These are phyloP conservation scores for Fusarium piperis DNA, from an alignment of 2,329 filamentous ascomycete species.

Conservation along the genomic window DNA sequence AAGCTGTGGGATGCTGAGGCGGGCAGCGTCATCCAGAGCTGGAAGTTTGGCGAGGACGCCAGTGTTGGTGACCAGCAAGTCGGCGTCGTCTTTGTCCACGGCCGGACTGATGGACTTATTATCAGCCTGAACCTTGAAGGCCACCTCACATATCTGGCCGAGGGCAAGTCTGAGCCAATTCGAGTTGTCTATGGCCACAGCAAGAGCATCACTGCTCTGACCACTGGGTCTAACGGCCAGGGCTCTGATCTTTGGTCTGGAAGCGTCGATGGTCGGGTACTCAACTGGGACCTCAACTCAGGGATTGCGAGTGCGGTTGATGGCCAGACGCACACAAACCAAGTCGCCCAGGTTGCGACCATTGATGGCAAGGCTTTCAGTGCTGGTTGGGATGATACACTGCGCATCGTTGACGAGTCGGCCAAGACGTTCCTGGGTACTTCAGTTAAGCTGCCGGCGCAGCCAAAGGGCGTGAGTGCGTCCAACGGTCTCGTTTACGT, in stretches of 20 bases:
- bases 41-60: constrained; percentile 83
- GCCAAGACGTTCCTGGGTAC: constrained; percentile 79
- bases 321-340: constrained; percentile 85
- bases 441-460: constrained; percentile 74
- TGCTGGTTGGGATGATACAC: constrained; percentile 92
- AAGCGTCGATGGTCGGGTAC: constrained; percentile 89
- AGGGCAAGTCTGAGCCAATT: constrained; percentile 74
- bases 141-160: constrained; percentile 87
- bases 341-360: constrained; percentile 79
- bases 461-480: constrained; percentile 79
- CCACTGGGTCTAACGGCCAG: constrained; percentile 57
- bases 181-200: constrained; percentile 87
- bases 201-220: constrained; percentile 85
- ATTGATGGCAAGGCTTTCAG: constrained; percentile 76
- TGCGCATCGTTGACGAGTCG: constrained; percentile 80
- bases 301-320: constrained; percentile 78
- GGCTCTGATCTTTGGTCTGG: constrained; percentile 82
- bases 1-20: constrained; percentile 92
- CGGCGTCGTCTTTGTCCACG: constrained; percentile 88
- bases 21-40: constrained; percentile 80
- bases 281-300: constrained; percentile 80
- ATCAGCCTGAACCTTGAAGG: constrained; percentile 90
- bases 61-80: constrained; percentile 89
- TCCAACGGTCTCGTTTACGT: constrained; percentile 63
- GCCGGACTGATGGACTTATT: constrained; percentile 84